A percentile compares a stretch with the other conserved stretches of the same genome.
These are phyloP conservation scores for Boletus insuetus DNA, from an alignment of 768 basidiomycete genomes.

Conservation along the genomic window DNA sequence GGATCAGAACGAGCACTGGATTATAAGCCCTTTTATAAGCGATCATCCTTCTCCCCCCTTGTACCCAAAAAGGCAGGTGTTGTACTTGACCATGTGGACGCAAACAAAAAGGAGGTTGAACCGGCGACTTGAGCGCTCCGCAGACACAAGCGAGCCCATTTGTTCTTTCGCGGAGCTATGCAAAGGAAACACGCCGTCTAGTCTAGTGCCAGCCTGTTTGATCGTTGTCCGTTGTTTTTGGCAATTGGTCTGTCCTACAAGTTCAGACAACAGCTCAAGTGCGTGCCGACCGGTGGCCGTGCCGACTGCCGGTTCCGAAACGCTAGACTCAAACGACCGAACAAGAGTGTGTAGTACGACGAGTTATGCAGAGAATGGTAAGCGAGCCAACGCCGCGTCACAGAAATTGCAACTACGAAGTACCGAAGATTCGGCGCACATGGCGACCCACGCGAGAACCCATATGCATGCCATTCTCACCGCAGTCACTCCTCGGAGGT, in stretches of 20 bases:
- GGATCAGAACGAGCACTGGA: not conserved
- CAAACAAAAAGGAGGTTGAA: conserved; percentile 26
- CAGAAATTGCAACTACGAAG: not conserved
- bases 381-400: conserved; percentile 18
- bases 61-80: conserved; percentile 32
- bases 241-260: not conserved
- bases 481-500: conserved; percentile 2
- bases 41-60: conserved; percentile 19
- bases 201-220: not conserved
- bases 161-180: conserved; percentile 17
- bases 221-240: conserved; percentile 2
- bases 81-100: conserved; percentile 22
- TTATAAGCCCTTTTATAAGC: conserved; percentile 16
- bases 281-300: not conserved
- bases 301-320: not conserved
- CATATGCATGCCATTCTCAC: conserved; percentile 5
- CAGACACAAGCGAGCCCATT: conserved; percentile 1
- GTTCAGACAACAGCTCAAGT: conserved; percentile 12
- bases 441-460: conserved; percentile 26
- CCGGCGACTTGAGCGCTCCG: conserved; percentile 11
- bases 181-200: conserved; percentile 6
- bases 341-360: not conserved
- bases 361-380: not conserved
- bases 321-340: not conserved
- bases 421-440: conserved; percentile 29